Percentiles rank a stretch among this genome's conserved stretches.
Evolutionary conservation across 2,329 filamentous ascomycete species (phyloP).

Genomic region (Colletotrichum sp.): DNA sequence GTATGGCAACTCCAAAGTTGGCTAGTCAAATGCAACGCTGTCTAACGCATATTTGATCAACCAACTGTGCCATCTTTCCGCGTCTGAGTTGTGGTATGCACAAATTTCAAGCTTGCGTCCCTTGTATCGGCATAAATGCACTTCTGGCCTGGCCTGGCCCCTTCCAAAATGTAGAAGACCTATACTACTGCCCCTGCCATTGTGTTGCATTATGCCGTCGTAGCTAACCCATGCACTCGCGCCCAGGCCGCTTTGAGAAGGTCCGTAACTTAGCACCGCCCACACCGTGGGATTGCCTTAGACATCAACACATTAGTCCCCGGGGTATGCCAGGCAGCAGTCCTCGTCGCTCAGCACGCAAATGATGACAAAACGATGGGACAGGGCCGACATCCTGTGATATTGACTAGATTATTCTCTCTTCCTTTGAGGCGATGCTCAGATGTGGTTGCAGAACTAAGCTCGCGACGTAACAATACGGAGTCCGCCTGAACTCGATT

Average conservation of each 20-base stretch:
- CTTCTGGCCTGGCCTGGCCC: too few species aligned
- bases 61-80: background rate
- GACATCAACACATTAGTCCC: background rate
- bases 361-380: background rate
- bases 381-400: fast-evolving
- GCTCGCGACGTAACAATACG: fast-evolving
- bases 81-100: too few species aligned
- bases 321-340: background rate
- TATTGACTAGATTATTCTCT: background rate
- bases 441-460: background rate
- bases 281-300: background rate
- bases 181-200: background rate
- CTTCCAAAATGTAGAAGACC: too few species aligned
- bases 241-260: background rate
- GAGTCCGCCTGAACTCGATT: fast-evolving
- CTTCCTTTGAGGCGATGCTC: background rate
- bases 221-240: background rate
- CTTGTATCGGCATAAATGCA: background rate
- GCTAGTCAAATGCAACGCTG: background rate
- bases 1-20: background rate
- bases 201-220: too few species aligned
- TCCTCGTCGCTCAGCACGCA: background rate
- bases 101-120: background rate
- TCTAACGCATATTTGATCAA: background rate
- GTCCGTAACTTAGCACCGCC: background rate